Evolutionary conservation across 2,329 filamentous ascomycete genomes (phyloP).

Genomic region (Lasiodiplodia hormozganensis): DNA sequence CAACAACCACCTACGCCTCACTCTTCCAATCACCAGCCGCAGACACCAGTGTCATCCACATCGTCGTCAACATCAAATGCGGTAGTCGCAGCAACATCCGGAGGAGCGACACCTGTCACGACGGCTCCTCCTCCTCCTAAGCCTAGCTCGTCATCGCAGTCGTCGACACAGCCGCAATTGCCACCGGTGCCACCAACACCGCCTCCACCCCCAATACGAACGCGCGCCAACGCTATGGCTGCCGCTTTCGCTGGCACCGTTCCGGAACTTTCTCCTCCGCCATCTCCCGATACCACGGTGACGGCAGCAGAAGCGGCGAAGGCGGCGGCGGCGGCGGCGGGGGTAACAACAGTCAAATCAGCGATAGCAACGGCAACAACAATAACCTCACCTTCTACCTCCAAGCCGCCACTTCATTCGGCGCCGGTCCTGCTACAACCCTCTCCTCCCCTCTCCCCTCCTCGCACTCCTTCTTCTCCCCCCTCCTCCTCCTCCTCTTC

Average conservation of each 20-base stretch:
- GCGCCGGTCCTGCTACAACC: no score
- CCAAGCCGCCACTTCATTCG: no score
- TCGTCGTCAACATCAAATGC: background rate
- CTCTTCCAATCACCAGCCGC: background rate
- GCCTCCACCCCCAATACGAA: background rate
- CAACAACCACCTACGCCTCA: background rate
- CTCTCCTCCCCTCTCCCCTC: no score
- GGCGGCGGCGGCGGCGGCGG: no score
- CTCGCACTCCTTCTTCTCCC: no score
- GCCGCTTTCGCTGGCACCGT: background rate
- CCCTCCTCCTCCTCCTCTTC: no score
- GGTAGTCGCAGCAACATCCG: background rate
- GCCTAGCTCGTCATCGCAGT: background rate
- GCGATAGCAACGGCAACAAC: no score
- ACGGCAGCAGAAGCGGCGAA: no score
- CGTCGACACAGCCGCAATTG: background rate
- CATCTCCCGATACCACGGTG: background rate
- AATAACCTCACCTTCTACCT: no score
- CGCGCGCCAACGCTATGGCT: background rate
- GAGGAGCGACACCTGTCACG: background rate
- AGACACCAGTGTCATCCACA: background rate
- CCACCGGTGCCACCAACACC: background rate
- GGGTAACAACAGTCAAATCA: no score
- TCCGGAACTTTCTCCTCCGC: background rate
- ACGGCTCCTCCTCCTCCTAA: background rate